phyloP scores from a whole-genome alignment of 2,329 filamentous ascomycete genomes.

The Xylariaceae sp. region DNA sequence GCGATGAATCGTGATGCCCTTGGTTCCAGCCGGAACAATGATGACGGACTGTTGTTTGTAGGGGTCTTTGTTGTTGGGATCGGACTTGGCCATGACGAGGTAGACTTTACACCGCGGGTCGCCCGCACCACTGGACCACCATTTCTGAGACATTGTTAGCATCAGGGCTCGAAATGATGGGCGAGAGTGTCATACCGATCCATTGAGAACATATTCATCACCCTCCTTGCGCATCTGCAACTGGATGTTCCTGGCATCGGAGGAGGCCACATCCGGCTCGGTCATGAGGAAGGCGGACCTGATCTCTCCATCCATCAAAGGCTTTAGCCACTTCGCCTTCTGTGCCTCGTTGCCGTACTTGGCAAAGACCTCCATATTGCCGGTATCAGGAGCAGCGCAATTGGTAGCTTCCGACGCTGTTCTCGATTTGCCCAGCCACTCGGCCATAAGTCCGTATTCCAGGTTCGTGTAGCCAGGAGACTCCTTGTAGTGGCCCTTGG shows the following conservation, averaged over 20 bases:
- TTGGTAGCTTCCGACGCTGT: slow-evolving; percentile 83
- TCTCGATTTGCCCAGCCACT: slow-evolving; percentile 83
- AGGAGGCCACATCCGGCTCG: slow-evolving; percentile 80
- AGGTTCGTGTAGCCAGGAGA: slow-evolving; percentile 92
- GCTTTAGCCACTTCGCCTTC: slow-evolving; percentile 77
- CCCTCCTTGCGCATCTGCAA: slow-evolving; percentile 78
- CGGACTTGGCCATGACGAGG: slow-evolving; percentile 93
- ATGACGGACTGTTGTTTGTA: slow-evolving; percentile 94
- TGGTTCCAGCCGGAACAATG: slow-evolving; percentile 72
- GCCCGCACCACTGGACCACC: slow-evolving; percentile 96
- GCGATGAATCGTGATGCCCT: slow-evolving; percentile 85
- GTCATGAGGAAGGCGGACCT: slow-evolving; percentile 92
- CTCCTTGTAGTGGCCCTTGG: slow-evolving; percentile 91
- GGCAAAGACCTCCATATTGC: slow-evolving; percentile 92
- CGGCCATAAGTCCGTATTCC: slow-evolving; percentile 97
- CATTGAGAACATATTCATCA: slow-evolving; percentile 86
- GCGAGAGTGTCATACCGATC: slow-evolving; percentile 54
- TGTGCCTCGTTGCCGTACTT: slow-evolving; percentile 84
- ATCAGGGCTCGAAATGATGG: not conserved
- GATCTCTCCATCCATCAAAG: slow-evolving; percentile 77
- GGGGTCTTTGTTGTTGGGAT: slow-evolving; percentile 65
- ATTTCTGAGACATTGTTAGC: slow-evolving; percentile 60
- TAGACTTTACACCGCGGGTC: slow-evolving; percentile 90
- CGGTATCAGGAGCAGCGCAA: slow-evolving; percentile 85
- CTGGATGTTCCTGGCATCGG: slow-evolving; percentile 89